phyloP scores from a whole-genome alignment of 495 filamentous ascomycete species.

The Parathielavia appendiculata region DNA sequence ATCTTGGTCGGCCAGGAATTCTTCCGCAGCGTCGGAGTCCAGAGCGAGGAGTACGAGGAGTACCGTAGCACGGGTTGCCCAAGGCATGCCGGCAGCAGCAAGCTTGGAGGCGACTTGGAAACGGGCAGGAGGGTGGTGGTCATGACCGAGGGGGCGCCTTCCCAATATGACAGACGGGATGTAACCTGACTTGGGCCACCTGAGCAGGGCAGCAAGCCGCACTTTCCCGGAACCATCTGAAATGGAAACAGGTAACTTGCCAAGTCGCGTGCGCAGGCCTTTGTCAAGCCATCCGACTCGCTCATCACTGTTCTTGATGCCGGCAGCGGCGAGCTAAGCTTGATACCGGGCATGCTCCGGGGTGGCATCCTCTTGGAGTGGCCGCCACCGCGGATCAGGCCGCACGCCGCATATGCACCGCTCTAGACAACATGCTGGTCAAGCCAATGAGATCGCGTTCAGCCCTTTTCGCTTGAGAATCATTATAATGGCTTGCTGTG shows the following conservation, averaged over 20 bases:
- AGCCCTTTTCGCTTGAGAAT: neutral
- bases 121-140: neutral
- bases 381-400: neutral
- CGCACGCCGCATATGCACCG: neutral
- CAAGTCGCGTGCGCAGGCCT: neutral
- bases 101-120: slow-evolving; percentile 6
- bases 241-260: too few relatives aligned
- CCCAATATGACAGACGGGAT: slow-evolving; percentile 6
- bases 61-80: neutral
- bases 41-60: neutral
- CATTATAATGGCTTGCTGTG: neutral
- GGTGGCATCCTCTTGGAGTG: neutral
- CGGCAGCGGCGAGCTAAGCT: slow-evolving; percentile 11
- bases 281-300: neutral
- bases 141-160: slow-evolving; percentile 6
- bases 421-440: neutral
- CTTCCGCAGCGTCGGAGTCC: slow-evolving; percentile 1
- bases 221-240: too few relatives aligned
- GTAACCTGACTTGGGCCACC: slow-evolving; percentile 2
- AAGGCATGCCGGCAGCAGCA: neutral
- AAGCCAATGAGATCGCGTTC: neutral
- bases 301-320: neutral
- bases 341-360: neutral
- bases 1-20: slow-evolving; percentile 2
- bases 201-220: neutral